Base-by-base conservation (phyloP, 768 basidiomycete genomes). In the Trametes maxima region DNA sequence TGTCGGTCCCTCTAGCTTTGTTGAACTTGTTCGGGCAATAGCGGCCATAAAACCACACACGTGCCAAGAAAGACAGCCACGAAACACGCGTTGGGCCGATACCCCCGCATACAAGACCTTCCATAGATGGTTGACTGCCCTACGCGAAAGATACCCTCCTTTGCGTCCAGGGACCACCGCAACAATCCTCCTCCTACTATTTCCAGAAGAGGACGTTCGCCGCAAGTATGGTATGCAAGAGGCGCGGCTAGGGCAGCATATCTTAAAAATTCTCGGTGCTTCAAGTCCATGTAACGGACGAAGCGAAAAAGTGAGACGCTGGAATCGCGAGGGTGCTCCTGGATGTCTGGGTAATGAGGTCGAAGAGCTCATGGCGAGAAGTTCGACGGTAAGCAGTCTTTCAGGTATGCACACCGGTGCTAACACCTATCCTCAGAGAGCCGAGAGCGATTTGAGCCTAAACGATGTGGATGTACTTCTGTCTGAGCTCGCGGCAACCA, bases 181-280 rank as follows among this genome's bases (percentile, higher is more conserved):
- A 14, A 80, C 81, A 5, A 73, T 92, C 33, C 87, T 95, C 67
- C 83, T 85, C 7, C 73, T 94, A 5, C 75, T 96, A n/a, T 95
- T 95, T 69, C 94, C 95, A 0, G 87, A 95, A 62, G 86, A 92
- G 58, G 92, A 95, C 61, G 67, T 76, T 1, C 73, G 81, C 16
- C 79, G 95, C 22, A 85, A 85, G 71, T 95, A 88, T 66, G 84
- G 85, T 36, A 77, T 94, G 68, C 84, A 89, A 70, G 92, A 94
- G 75, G 74, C 77, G 14, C 79, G 74, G 36, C 78, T 95, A 19
- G 79, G 81, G 1, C 70, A 74, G 12, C 72, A 79, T 28, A 76
- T 95, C 0, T 77, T 78, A 1, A 76, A 84, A 79, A 80, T 47
- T 67, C 35, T 76, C 68, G 52, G 69, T 53, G 43, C 70, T 61